These are phyloP conservation scores for Chlamydomonas asymmetrica DNA, from an alignment of 139 green algal genomes.

Conservation along the genomic window DNA sequence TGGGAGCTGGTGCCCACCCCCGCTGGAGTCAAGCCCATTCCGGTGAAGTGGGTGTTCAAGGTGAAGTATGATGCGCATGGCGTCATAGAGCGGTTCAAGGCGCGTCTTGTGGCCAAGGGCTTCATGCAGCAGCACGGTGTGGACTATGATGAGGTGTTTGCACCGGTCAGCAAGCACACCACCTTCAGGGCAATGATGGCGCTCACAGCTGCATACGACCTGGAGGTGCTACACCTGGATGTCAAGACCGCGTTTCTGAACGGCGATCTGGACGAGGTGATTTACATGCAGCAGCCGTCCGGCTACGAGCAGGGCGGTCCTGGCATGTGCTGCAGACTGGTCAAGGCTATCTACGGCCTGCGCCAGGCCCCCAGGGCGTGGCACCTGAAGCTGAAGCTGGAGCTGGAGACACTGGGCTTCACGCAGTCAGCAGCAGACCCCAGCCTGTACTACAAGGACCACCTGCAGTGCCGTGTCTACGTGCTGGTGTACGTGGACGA, in stretches of 20 bases:
- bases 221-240: slow-evolving; percentile 32
- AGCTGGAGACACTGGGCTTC: slow-evolving; percentile 29
- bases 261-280: slow-evolving; percentile 42
- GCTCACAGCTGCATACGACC: neutral
- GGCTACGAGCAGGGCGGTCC: neutral
- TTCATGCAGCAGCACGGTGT: slow-evolving; percentile 29
- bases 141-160: slow-evolving; percentile 27
- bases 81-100: slow-evolving; percentile 40
- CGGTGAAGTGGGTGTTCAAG: slow-evolving; percentile 32
- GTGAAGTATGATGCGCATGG: slow-evolving; percentile 20
- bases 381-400: slow-evolving; percentile 24
- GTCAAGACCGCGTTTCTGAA: slow-evolving; percentile 60
- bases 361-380: slow-evolving; percentile 40
- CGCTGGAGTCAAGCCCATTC: neutral
- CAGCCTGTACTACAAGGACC: slow-evolving; percentile 19
- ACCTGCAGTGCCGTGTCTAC: neutral
- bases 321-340: slow-evolving; percentile 2
- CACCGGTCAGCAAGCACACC: slow-evolving; percentile 9
- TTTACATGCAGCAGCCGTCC: slow-evolving; percentile 37
- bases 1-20: neutral
- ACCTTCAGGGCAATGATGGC: slow-evolving; percentile 7
- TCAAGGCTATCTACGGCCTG: slow-evolving; percentile 44
- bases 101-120: slow-evolving; percentile 44
- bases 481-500: slow-evolving; percentile 40
- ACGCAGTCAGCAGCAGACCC: slow-evolving; percentile 21